Base-by-base conservation (phyloP, 257 asterid genomes). In the Gynochthodes officinalis region DNA sequence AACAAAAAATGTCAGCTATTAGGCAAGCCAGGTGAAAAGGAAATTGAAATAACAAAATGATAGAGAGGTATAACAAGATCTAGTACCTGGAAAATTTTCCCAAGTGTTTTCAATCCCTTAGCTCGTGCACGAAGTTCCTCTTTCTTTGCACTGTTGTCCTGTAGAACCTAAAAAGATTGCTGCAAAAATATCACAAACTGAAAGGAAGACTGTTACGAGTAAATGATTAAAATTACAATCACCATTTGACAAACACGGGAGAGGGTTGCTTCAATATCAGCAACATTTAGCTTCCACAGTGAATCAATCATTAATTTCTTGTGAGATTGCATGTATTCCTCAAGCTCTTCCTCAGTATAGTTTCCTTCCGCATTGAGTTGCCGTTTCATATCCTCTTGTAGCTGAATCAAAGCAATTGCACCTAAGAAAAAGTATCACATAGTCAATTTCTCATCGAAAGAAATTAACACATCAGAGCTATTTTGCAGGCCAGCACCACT, bases 221-320 rank as follows among this genome's bases (percentile, higher is more conserved):
- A 9, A 54, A 50, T 33, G 49, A 61, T 48, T 53, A 60, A 57
- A 80, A 63, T 25, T 69, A 63, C 70, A 68, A 74, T 82, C 75
- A 94, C 99, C 98, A 86, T 91, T 84, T 95, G 99, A 80, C 99
- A 92, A 84, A 92, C 99, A 27, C 90, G 98, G 58, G 97, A 88
- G 70, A 95, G 87, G 28, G 99, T 95, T 74, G 86, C 83, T 83
- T 95, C 99, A 67, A 95, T 95, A 83, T 95, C 99, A 67, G 98
- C 99, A 79, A 95, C 99, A 76, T 95, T 95, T 80, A 95, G 97
- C 90, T 95, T 95, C 99, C 99, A 95, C 58, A 92, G 89, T 25
- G 99, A 95, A 83, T 95, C 99, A 14, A 84, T 90, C 99, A 95
- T 95, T 66, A 95, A 52, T 83, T 90, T 89, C 89, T 92, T 92